Evolutionary conservation across 208 protist species (phyloP).

Genomic region (Histomonas meleagridis): DNA sequence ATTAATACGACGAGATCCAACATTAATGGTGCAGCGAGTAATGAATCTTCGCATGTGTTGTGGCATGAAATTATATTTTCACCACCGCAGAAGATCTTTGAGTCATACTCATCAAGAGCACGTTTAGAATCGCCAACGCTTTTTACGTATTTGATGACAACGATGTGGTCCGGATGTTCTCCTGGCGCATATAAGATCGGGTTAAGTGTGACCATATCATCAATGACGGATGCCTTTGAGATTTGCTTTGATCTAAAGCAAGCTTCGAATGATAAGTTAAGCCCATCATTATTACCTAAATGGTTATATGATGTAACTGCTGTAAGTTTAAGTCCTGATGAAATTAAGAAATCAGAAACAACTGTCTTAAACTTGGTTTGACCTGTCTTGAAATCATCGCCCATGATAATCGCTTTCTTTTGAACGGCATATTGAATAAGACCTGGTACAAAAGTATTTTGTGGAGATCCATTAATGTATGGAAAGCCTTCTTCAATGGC

Average conservation of each 20-base stretch:
- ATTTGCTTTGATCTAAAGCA: constrained; percentile 83
- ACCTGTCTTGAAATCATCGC: constrained; percentile 97
- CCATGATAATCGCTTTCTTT: constrained; percentile 70
- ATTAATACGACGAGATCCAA: constrained; percentile 85
- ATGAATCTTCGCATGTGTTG: constrained; percentile 95
- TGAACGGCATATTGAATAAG: constrained; percentile 43
- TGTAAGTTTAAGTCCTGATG: constrained; percentile 72
- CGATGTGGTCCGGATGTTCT: constrained; percentile 85
- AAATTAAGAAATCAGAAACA: constrained; percentile 88
- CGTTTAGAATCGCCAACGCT: constrained; percentile 85
- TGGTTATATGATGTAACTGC: constrained; percentile 85
- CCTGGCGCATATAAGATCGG: constrained; percentile 65
- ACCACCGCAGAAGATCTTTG: constrained; percentile 91
- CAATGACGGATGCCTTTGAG: constrained; percentile 91
- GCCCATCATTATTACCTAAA: constrained; percentile 97
- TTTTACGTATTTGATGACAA: constrained; percentile 97
- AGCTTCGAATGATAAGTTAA: constrained; percentile 67
- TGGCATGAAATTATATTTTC: constrained; percentile 70
- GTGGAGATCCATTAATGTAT: constrained; percentile 94
- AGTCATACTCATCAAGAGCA: constrained; percentile 93
- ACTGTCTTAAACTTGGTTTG: constrained; percentile 99
- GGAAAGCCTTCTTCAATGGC: constrained; percentile 80
- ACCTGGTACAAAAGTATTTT: constrained; percentile 91
- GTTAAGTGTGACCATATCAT: constrained; percentile 93
- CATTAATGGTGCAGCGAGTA: constrained; percentile 90